Evolutionary conservation across 2,329 filamentous ascomycete species (phyloP).

Genomic region (Ophiostoma fasciatum): DNA sequence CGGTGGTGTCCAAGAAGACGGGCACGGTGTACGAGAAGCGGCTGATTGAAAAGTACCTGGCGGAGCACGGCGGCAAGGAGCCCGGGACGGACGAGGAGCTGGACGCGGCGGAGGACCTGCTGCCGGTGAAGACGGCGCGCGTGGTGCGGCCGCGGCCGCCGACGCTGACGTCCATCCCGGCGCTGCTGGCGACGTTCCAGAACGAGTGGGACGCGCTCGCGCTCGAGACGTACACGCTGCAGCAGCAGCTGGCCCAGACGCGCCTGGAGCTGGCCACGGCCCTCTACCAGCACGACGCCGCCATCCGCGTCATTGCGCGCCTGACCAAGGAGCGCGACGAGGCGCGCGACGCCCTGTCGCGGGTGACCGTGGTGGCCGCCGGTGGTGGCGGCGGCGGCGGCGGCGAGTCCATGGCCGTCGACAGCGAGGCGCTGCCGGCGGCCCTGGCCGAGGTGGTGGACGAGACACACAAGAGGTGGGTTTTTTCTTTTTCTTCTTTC

Average conservation of each 20-base stretch:
- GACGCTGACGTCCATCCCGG: slow-evolving; percentile 88
- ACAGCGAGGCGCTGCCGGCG: slow-evolving; percentile 62
- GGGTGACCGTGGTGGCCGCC: slow-evolving; percentile 52
- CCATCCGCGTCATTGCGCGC: slow-evolving; percentile 85
- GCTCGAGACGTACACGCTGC: slow-evolving; percentile 79
- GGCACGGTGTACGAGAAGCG: slow-evolving; percentile 90
- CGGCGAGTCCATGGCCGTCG: slow-evolving; percentile 79
- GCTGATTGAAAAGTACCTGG: slow-evolving; percentile 86
- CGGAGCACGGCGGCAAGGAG: slow-evolving; percentile 80
- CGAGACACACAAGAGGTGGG: slow-evolving; percentile 64
- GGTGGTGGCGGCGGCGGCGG: slow-evolving; percentile 38
- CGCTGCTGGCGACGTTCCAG: slow-evolving; percentile 85
- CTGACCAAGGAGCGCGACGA: slow-evolving; percentile 87
- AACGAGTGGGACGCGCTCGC: slow-evolving; percentile 96
- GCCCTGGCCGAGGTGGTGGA: slow-evolving; percentile 60
- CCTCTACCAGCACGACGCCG: slow-evolving; percentile 93
- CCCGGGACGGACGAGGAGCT: slow-evolving; percentile 81
- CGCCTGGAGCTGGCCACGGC: slow-evolving; percentile 87
- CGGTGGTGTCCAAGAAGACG: slow-evolving; percentile 82
- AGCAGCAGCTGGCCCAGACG: slow-evolving; percentile 78
- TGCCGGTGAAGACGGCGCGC: slow-evolving; percentile 72
- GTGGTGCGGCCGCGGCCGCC: slow-evolving; percentile 81
- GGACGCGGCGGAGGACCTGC: slow-evolving; percentile 58
- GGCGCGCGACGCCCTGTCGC: slow-evolving; percentile 75
- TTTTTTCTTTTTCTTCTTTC: not conserved